Evolutionary conservation across 139 green algal genomes (phyloP).

Genomic region (Chlorella sp.): DNA sequence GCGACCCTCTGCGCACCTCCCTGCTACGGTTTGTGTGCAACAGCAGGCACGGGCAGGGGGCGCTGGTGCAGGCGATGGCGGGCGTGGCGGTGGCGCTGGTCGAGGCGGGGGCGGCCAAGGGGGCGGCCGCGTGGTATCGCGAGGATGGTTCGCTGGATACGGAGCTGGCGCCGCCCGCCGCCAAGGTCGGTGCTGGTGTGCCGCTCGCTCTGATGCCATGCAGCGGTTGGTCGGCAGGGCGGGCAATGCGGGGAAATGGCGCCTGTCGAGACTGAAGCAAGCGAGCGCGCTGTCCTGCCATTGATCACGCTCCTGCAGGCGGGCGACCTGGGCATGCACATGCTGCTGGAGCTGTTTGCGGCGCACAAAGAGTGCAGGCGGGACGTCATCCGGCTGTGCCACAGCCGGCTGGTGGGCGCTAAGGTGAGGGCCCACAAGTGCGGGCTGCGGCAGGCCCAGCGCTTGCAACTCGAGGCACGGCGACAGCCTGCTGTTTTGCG

Average conservation of each 20-base stretch:
- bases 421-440: neutral
- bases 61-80: conserved; percentile 16
- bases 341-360: conserved; percentile 39
- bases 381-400: conserved; percentile 22
- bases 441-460: neutral
- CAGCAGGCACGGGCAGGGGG: conserved; percentile 1
- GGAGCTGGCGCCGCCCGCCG: too few species aligned
- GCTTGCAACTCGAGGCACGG: too few species aligned
- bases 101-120: conserved; percentile 1
- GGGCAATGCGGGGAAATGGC: too few species aligned
- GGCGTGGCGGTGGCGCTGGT: conserved; percentile 16
- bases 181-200: too few species aligned
- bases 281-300: too few species aligned
- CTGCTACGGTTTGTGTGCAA: conserved; percentile 20
- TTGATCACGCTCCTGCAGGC: too few species aligned
- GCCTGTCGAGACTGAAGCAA: too few species aligned
- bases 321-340: conserved; percentile 7
- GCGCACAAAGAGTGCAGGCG: conserved; percentile 9
- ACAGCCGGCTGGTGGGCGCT: conserved; percentile 18
- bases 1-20: conserved; percentile 1
- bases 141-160: too few species aligned
- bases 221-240: too few species aligned
- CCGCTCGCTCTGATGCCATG: too few species aligned
- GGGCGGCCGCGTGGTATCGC: too few species aligned
- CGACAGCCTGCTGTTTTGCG: too few species aligned